Evolutionary conservation across 805 yeast genomes (phyloP), one percentile per base, ranked within the genome.

Genomic region (Metschnikowia colocasiae): DNA sequence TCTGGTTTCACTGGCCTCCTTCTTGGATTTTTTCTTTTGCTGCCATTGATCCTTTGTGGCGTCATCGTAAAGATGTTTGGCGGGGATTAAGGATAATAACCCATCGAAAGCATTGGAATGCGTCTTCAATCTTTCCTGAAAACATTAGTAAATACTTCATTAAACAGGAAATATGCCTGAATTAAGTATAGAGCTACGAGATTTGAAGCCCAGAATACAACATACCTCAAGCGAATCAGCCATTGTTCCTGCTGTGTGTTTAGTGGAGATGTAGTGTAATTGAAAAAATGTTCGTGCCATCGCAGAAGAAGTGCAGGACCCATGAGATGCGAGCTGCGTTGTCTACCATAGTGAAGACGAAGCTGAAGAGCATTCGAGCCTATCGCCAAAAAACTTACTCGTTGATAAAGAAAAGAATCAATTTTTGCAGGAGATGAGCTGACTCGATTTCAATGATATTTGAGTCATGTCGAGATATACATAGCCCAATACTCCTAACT

Each of bases 21-120:
- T 80, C 57, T 85, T 86, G 26, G 81, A 66, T 67, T 83, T 79
- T 71, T 89, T 88, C 70, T 82, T 87, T 57, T 83, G 85, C 57
- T 84, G 83, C 97, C 97, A 91, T 67, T 92, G 97, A 44, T 84
- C 83, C 58, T 85, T 82, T 2, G 92, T 84, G 49, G 87, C 92
- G 33, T 87, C 96, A 64, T 91, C 97, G 63, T 87, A 90, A 64
- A 92, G 92, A 61, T 85, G 90, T 61, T 90, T 89, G 2, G 97
- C 96, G 3, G 98, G 97, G 49, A 92, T 91, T 64, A 92, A 72
- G 18, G 97, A 88, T 49, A 92, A 73, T 44, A 92, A 72, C 20
- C 97, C 96, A 62, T 87, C 88, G 64, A 92, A 92, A 3, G 97
- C 89, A 43, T 81, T 72, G 12, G 94, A 82, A 61, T 85, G 90